These are phyloP conservation scores for Candida morakotiae DNA, from an alignment of 805 yeast species.

Conservation along the genomic window DNA sequence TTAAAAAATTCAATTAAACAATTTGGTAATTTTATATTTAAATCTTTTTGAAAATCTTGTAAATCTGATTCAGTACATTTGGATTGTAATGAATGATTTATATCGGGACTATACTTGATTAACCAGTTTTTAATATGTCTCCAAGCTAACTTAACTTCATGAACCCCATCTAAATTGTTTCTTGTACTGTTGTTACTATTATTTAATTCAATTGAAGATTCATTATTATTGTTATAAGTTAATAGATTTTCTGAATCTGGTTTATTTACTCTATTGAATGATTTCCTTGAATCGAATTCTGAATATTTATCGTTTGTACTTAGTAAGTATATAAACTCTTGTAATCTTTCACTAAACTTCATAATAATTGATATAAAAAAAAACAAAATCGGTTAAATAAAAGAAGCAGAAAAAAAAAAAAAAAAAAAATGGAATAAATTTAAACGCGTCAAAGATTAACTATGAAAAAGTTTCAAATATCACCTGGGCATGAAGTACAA, in stretches of 20 bases:
- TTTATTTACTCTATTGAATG: conserved; percentile 39
- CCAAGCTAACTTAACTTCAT: conserved; percentile 81
- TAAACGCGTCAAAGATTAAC: background rate
- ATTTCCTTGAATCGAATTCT: conserved; percentile 51
- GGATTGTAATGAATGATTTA: conserved; percentile 70
- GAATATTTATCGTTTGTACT: conserved; percentile 70
- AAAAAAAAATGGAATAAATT: background rate
- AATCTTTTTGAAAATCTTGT: conserved; percentile 77
- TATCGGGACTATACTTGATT: conserved; percentile 71
- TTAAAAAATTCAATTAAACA: conserved; percentile 77
- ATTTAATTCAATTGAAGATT: conserved; percentile 18
- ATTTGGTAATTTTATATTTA: conserved; percentile 68
- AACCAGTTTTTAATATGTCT: conserved; percentile 85
- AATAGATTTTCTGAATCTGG: conserved; percentile 30
- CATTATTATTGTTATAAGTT: conserved; percentile 24
- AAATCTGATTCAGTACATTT: conserved; percentile 81
- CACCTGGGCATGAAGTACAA: conserved; percentile 49
- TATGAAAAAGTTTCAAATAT: conserved; percentile 15
- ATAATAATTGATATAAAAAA: conserved; percentile 9
- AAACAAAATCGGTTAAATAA: background rate
- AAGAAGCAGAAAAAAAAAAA: too few relatives aligned
- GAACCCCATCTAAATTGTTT: conserved; percentile 55
- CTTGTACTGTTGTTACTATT: conserved; percentile 12
- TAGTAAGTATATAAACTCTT: conserved; percentile 58
- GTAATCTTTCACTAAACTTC: conserved; percentile 36